Evolutionary conservation across 768 basidiomycete species (phyloP), one percentile per base, ranked within the genome.

Genomic region (Tubosaeta sp.): DNA sequence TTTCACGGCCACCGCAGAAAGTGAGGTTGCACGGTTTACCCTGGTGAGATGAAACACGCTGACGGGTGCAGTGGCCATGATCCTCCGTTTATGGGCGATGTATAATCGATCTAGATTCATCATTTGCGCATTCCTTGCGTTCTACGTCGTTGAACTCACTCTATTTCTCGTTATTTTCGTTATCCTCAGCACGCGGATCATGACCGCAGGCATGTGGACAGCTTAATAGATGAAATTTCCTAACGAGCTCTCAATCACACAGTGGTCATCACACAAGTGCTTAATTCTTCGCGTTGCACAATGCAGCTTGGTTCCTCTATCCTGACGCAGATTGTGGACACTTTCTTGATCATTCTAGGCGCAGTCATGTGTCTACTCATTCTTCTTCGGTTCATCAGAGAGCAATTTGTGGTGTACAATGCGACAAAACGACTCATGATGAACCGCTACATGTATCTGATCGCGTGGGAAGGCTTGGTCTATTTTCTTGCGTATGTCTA

Each of bases 1-100:
- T 1, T 56, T 56, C 21, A 5, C 36, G 16, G 13, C 18, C 16
- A 44, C 51, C 9, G 51, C 51, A 1, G 51, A 53, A n/a, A 14
- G 54, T 55, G 21, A 44, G 50, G 2, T 27, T 36, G 7, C 12
- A 13, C 12, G 27, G n/a, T 13, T 21, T 19, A 12, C 9, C 30
- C 24, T 4, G 12, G 10, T 12, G 6, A 13, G 14, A 16, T 22
- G 30, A 30, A 29, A 27, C 5, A 27, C 8, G 18, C 38, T 27
- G 11, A 27, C 9, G 7, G 19, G 14, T 8, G 9, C 12, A 47
- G 46, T 47, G 35, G 25, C n/a, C 7, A 46, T 46, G 32, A 35
- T 46, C 13, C 21, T 35, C 13, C 30, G 30, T 14, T 7, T 44
- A 13, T 44, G 43, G 43, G 43, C 30, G 16, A 44, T 44, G 43